Evolutionary conservation across 2,329 filamentous ascomycete species (phyloP).

Genomic region (Aspergillus fructus): DNA sequence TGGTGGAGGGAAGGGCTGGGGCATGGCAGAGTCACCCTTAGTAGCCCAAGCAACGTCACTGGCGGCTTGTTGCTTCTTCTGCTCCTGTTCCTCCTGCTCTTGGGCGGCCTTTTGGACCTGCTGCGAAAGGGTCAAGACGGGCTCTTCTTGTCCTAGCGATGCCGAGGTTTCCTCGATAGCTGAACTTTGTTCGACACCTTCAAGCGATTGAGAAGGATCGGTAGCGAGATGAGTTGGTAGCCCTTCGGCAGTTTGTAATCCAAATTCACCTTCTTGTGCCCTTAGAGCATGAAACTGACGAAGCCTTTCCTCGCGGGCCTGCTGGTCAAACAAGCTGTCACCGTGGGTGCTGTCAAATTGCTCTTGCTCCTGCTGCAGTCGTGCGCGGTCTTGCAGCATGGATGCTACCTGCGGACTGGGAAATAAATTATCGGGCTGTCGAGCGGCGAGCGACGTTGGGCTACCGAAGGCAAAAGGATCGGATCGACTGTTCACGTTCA

Average conservation of each 20-base stretch:
- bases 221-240: constrained; percentile 42
- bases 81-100: constrained; percentile 31
- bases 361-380: constrained; percentile 61
- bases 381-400: constrained; percentile 62
- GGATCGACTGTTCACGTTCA: constrained; percentile 57
- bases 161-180: constrained; percentile 24
- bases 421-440: constrained; percentile 45
- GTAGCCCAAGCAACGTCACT: constrained; percentile 56
- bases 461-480: constrained; percentile 50
- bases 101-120: constrained; percentile 74
- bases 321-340: constrained; percentile 49
- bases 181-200: constrained; percentile 22
- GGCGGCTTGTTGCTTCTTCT: constrained; percentile 40
- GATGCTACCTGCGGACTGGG: constrained; percentile 59
- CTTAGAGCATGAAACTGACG: constrained; percentile 80
- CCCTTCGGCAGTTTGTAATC: constrained; percentile 39
- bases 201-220: constrained; percentile 26
- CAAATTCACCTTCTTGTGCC: constrained; percentile 63
- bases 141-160: constrained; percentile 35
- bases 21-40: constrained; percentile 64
- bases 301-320: constrained; percentile 65
- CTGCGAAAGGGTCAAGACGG: constrained; percentile 71
- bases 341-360: constrained; percentile 49
- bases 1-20: constrained; percentile 67
- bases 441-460: constrained; percentile 47